Conservation (phyloP, 2,329 filamentous ascomycete genomes). For the Fusarium nelsonii region DNA sequence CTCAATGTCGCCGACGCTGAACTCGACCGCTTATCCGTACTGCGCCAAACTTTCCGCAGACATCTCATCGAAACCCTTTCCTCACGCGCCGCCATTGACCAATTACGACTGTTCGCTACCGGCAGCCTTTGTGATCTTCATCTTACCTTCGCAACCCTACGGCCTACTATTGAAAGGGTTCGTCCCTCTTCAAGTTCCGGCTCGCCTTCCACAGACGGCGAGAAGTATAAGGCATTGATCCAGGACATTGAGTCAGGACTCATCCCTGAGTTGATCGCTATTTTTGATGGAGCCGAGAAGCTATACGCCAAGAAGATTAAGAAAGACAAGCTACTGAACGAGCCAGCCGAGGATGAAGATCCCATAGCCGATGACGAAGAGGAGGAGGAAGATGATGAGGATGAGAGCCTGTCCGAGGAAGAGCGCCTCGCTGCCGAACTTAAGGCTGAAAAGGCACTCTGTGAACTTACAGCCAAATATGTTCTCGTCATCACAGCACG, state of each 20-base stretch:
- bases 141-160: slow-evolving; percentile 80
- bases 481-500: slow-evolving; percentile 83
- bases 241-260: slow-evolving; percentile 74
- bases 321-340: slow-evolving; percentile 68
- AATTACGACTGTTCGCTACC: slow-evolving; percentile 80
- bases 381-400: slow-evolving; percentile 65
- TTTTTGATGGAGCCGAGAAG: slow-evolving; percentile 83
- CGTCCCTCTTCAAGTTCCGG: slow-evolving; percentile 46
- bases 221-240: slow-evolving; percentile 63
- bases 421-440: slow-evolving; percentile 75
- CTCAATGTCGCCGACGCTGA: slow-evolving; percentile 67
- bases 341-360: slow-evolving; percentile 78
- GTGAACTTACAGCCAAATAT: slow-evolving; percentile 85
- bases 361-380: slow-evolving; percentile 74
- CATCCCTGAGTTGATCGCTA: slow-evolving; percentile 77
- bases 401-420: slow-evolving; percentile 66
- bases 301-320: slow-evolving; percentile 78
- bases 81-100: slow-evolving; percentile 77
- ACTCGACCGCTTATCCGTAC: slow-evolving; percentile 69
- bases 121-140: slow-evolving; percentile 85
- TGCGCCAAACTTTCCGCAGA: slow-evolving; percentile 69
- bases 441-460: slow-evolving; percentile 85
- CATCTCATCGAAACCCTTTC: slow-evolving; percentile 77
- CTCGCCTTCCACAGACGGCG: slow-evolving; percentile 41
- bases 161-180: slow-evolving; percentile 63